Evolutionary conservation across 208 protist genomes (phyloP), one percentile per base, ranked within the genome.

Genomic region (Crithidia bombi): DNA sequence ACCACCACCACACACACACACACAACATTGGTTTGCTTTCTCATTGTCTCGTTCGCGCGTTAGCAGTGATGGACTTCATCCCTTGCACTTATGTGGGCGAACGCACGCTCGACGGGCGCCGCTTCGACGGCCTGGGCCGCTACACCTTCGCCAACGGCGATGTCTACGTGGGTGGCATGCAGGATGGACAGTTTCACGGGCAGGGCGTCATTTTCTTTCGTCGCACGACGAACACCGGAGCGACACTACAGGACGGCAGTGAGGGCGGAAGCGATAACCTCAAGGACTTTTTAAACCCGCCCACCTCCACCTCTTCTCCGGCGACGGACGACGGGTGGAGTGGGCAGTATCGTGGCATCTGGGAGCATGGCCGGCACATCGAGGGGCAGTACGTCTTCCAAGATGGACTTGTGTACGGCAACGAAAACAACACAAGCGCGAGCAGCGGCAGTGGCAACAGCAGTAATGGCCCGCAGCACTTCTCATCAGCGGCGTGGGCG

Each of bases 121-220:
- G 92, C 51, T 88, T 89, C 36, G 43, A 94, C 46, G 87, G 86
- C 15, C 62, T 89, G 6, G 93, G 93, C 9, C 64, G 84, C 43
- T 95, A 89, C 75, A 91, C 78, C 15, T 95, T 95, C 58, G 36
- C 83, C n/a, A 94, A 92, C 50, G 91, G 93, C 26, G 87, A 95
- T 65, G 71, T 76, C 17, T 97, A 96, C 73, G 72, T 93, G 3
- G 93, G 93, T 9, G 70, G 75, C 0, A 85, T 96, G 63, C 36
- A 79, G 51, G 93, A 97, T 66, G 93, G 93, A 17, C 62, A 69
- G 39, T 93, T 95, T 66, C 87, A 97, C 59, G 93, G 93, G 12
- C 52, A 85, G 28, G 93, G 93, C 30, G 86, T 90, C 15, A 65
- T 97, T 11, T 93, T 94, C 52, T 97, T 85, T 55, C 65, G 78